Evolutionary conservation across 1,284 basidiomycete genomes (phyloP).

Genomic region (Boletus smithii): DNA sequence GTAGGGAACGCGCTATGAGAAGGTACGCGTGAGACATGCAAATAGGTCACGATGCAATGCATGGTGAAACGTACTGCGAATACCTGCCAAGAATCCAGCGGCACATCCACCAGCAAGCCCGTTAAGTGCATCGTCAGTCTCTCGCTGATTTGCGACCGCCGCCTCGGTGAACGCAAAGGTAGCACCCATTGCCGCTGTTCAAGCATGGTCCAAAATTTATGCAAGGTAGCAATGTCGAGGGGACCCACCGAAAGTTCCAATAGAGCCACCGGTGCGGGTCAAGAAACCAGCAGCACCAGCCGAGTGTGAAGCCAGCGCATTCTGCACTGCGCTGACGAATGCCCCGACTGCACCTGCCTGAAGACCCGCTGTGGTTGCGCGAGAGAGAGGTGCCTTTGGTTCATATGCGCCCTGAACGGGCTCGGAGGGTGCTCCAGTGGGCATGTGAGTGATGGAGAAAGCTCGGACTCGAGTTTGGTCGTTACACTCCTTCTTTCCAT

Average conservation of each 20-base stretch:
- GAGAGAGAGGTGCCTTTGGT: conserved; percentile 54
- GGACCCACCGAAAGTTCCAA: conserved; percentile 83
- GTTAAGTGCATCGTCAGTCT: conserved; percentile 81
- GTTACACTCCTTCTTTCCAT: conserved; percentile 20
- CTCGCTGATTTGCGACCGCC: conserved; percentile 76
- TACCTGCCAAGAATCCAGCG: conserved; percentile 87
- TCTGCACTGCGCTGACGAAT: conserved; percentile 80
- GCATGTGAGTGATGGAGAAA: conserved; percentile 21
- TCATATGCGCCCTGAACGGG: conserved; percentile 41
- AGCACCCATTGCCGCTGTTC: conserved; percentile 85
- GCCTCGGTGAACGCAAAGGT: conserved; percentile 84
- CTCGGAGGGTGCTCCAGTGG: conserved; percentile 35
- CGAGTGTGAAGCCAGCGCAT: conserved; percentile 74
- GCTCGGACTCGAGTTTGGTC: neutral
- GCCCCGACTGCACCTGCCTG: conserved; percentile 74
- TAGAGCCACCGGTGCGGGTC: conserved; percentile 42
- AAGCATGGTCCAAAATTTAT: conserved; percentile 57
- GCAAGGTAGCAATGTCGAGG: conserved; percentile 75
- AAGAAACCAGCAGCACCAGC: conserved; percentile 36
- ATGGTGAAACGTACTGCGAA: conserved; percentile 55
- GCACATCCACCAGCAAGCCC: conserved; percentile 89
- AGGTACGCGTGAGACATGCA: conserved; percentile 3
- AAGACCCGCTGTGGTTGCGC: conserved; percentile 61
- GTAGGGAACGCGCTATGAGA: conserved; percentile 73
- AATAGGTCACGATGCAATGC: neutral